These are phyloP conservation scores for Phytopythium helicoides DNA, from an alignment of 352 stramenopile genomes.

Conservation along the genomic window DNA sequence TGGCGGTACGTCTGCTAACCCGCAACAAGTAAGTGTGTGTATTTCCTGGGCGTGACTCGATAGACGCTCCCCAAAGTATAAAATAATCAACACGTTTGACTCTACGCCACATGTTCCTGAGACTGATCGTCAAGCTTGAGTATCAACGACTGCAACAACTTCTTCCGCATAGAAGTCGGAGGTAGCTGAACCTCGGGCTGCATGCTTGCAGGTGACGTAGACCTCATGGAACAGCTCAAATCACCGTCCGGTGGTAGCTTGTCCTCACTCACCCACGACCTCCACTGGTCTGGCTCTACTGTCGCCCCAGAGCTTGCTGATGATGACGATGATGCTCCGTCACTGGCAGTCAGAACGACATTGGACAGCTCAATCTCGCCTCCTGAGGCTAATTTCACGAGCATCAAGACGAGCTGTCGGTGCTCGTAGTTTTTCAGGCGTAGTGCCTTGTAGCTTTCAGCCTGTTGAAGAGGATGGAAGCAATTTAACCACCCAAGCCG, in stretches of 20 bases:
- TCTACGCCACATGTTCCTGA: constrained; percentile 21
- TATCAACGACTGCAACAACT: constrained; percentile 50
- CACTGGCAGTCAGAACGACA: constrained; percentile 36
- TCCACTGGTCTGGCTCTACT: constrained; percentile 52
- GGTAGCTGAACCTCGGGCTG: constrained; percentile 52
- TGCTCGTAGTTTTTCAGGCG: constrained; percentile 51
- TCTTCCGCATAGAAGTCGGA: constrained; percentile 45
- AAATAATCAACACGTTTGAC: constrained; percentile 4
- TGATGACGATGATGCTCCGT: too few relatives aligned
- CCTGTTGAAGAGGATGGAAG: constrained; percentile 59
- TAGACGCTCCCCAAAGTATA: too few relatives aligned
- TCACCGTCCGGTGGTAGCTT: constrained; percentile 43
- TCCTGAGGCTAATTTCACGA: constrained; percentile 44
- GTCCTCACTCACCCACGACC: constrained; percentile 49
- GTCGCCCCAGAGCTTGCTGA: background rate
- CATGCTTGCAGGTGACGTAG: constrained; percentile 20
- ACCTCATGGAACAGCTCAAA: constrained; percentile 46
- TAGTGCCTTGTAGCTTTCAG: constrained; percentile 49
- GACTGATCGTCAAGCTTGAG: constrained; percentile 58
- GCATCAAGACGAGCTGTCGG: constrained; percentile 47
- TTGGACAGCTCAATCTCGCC: constrained; percentile 49
- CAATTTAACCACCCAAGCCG: constrained; percentile 58
- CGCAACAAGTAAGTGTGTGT: constrained; percentile 25
- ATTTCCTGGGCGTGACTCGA: too few relatives aligned
- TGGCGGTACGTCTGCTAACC: constrained; percentile 44